A percentile compares a stretch with the other conserved stretches of the same genome.
Evolutionary conservation across 2,329 filamentous ascomycete genomes (phyloP).

Genomic region (Aureobasidium sp.): DNA sequence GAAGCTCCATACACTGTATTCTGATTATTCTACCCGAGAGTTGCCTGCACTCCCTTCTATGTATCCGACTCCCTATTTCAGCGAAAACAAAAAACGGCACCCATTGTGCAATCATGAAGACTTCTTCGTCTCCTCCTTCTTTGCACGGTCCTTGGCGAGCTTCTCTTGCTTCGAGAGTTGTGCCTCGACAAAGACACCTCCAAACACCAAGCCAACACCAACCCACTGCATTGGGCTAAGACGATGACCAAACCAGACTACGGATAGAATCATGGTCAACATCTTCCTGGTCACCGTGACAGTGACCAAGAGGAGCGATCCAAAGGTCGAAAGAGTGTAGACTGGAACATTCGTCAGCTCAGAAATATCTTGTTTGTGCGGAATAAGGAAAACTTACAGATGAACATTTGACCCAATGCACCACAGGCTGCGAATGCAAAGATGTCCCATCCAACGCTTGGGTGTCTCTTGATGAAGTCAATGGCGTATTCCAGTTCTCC

Average conservation of each 20-base stretch:
- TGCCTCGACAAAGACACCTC: slow-evolving; percentile 87
- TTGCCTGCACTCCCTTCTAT: background rate
- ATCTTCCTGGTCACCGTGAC: slow-evolving; percentile 98
- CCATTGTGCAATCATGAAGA: background rate
- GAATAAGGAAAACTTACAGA: slow-evolving; percentile 45
- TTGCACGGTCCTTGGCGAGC: slow-evolving; percentile 62
- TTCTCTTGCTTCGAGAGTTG: slow-evolving; percentile 77
- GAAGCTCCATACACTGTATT: background rate
- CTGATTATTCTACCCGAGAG: background rate
- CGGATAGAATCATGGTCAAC: slow-evolving; percentile 96
- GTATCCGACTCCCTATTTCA: background rate
- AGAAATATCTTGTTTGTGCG: background rate
- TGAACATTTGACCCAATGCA: slow-evolving; percentile 91
- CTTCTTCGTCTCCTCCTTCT: slow-evolving; percentile 7
- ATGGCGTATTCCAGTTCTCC: slow-evolving; percentile 75
- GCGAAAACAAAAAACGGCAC: background rate
- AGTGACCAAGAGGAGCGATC: slow-evolving; percentile 83
- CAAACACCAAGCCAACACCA: slow-evolving; percentile 87
- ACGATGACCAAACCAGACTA: slow-evolving; percentile 86
- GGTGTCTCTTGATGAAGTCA: slow-evolving; percentile 71
- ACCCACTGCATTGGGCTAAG: slow-evolving; percentile 87
- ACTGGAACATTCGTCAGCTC: slow-evolving; percentile 33
- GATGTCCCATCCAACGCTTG: slow-evolving; percentile 77
- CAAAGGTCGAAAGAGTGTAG: slow-evolving; percentile 89
- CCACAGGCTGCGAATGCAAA: slow-evolving; percentile 85